Evolutionary conservation across 257 asterid genomes (phyloP).

Genomic region (Echium plantagineum): DNA sequence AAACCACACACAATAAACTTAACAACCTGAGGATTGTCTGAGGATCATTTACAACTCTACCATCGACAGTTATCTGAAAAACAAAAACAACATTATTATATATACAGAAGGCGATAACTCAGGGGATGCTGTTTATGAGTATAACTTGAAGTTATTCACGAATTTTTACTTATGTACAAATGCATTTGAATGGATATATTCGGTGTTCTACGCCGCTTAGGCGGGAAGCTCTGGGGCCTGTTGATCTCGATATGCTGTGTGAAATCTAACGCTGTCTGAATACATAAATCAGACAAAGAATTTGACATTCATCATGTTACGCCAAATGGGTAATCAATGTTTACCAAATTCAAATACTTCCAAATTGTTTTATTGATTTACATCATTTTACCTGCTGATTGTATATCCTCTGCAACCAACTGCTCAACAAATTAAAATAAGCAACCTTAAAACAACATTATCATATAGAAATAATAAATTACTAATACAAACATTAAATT

Average conservation of each 20-base stretch:
- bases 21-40: conserved; percentile 53
- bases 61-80: conserved; percentile 59
- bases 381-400: conserved; percentile 26
- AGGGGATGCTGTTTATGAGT: no score
- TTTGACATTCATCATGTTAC: neutral
- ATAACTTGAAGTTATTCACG: no score
- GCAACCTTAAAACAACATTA: neutral
- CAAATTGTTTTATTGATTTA: neutral
- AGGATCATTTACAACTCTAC: conserved; percentile 46
- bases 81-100: no score
- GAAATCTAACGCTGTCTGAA: neutral
- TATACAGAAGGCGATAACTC: neutral
- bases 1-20: neutral
- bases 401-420: conserved; percentile 95
- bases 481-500: neutral
- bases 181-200: no score
- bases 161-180: no score
- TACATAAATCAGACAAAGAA: no score
- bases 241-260: no score
- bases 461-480: neutral
- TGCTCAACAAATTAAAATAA: conserved; percentile 22
- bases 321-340: neutral
- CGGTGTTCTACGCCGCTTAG: no score
- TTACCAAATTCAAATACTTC: neutral
- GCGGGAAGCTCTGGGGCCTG: no score